phyloP scores from a whole-genome alignment of 306 rosid species.

The Rosa lucieae region DNA sequence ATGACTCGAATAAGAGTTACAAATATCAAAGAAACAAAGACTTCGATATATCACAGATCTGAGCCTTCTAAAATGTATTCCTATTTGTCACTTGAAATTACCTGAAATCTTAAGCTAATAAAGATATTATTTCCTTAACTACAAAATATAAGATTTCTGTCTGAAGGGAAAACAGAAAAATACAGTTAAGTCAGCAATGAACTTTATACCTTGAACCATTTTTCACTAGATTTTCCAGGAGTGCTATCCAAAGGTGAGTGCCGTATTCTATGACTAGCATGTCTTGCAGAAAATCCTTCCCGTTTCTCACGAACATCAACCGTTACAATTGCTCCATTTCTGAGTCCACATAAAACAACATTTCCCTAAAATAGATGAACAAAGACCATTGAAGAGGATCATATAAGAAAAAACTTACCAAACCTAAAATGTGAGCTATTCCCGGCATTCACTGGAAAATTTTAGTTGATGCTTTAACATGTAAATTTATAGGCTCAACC shows the following conservation, averaged over 20 bases:
- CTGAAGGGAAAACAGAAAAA: neutral
- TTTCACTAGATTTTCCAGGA: constrained; percentile 40
- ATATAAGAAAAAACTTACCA: neutral
- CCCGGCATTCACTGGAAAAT: neutral
- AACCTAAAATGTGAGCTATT: neutral
- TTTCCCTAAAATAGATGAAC: constrained; percentile 60
- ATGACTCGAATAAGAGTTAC: neutral
- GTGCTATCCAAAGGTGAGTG: constrained; percentile 31
- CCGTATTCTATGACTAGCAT: constrained; percentile 45
- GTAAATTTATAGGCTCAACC: neutral
- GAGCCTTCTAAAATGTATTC: neutral
- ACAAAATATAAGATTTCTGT: neutral
- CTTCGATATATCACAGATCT: neutral
- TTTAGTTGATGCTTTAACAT: neutral
- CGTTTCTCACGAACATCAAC: constrained; percentile 71
- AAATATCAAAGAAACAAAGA: neutral
- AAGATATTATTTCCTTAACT: neutral
- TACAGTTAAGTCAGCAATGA: neutral
- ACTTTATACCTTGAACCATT: constrained; percentile 60
- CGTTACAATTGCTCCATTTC: constrained; percentile 84
- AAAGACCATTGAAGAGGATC: constrained; percentile 22
- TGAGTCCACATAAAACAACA: constrained; percentile 78
- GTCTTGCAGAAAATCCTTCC: constrained; percentile 42
- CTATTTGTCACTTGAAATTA: neutral
- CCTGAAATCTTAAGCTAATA: neutral